phyloP scores from a whole-genome alignment of 805 yeast species.

The Barnettozyma pratensis region DNA sequence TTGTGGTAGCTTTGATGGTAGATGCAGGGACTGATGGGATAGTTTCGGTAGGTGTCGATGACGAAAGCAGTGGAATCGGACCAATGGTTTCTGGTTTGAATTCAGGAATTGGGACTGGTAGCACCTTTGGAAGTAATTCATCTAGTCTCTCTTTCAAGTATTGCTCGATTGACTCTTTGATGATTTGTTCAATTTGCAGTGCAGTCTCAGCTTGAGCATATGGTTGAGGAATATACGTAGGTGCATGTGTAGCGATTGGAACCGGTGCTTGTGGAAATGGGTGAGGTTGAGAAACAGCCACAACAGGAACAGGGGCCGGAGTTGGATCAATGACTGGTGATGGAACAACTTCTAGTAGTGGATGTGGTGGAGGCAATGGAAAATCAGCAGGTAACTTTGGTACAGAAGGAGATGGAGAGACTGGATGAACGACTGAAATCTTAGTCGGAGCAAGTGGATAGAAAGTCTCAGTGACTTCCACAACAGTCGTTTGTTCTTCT shows the following conservation, averaged over 20 bases:
- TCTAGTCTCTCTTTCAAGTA: conserved; percentile 7
- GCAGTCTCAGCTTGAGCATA: too few relatives aligned
- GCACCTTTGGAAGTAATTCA: neutral
- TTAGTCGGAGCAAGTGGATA: neutral
- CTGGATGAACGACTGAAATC: neutral
- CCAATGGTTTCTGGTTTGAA: neutral
- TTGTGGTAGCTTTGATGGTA: too few relatives aligned
- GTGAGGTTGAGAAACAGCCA: neutral
- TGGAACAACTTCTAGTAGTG: too few relatives aligned
- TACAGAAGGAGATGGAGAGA: neutral
- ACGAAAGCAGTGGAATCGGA: too few relatives aligned
- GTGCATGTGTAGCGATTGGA: neutral
- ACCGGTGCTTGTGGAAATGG: neutral
- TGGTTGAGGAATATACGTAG: too few relatives aligned
- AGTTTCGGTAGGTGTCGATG: neutral
- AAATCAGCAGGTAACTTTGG: too few relatives aligned
- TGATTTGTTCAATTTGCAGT: neutral
- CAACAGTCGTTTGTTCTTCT: neutral
- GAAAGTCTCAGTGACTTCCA: neutral
- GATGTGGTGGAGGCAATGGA: too few relatives aligned
- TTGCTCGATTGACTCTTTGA: conserved; percentile 3
- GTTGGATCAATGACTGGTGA: neutral
- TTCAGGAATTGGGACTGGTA: neutral
- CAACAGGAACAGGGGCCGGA: neutral
- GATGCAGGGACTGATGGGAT: neutral